Evolutionary conservation across 2,329 filamentous ascomycete genomes (phyloP).

Genomic region (Nothophoma quercina): DNA sequence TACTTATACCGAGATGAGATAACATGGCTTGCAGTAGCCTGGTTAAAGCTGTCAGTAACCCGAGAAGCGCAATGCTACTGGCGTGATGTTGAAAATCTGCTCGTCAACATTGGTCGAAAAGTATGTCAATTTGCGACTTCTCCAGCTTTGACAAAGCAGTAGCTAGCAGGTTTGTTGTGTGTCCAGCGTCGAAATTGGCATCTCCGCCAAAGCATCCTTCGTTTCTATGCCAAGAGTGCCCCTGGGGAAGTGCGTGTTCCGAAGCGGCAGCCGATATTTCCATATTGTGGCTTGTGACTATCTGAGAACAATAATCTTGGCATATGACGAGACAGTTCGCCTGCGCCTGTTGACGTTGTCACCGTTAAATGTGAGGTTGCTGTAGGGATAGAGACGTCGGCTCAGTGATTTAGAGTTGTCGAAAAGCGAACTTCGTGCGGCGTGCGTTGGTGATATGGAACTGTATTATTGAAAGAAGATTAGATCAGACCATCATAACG

Average conservation of each 20-base stretch:
- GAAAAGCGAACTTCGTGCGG: not conserved
- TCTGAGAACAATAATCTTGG: not conserved
- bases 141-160: not conserved
- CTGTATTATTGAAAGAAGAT: conserved; percentile 2
- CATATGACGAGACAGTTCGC: not conserved
- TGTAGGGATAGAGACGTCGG: conserved; percentile 1
- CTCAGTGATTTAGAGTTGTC: not conserved
- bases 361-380: not conserved
- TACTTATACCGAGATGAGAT: too few relatives aligned
- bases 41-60: too few relatives aligned
- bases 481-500: conserved; percentile 1
- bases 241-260: not conserved
- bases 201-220: not conserved
- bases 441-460: not conserved
- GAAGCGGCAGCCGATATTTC: conserved; percentile 1
- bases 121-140: too few relatives aligned
- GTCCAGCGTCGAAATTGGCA: conserved; percentile 2
- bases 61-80: too few relatives aligned
- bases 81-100: too few relatives aligned
- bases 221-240: conserved; percentile 4
- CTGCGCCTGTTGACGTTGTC: not conserved
- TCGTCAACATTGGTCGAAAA: too few relatives aligned
- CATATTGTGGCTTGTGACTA: conserved; percentile 2
- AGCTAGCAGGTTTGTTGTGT: too few relatives aligned
- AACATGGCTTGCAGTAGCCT: too few relatives aligned